These are phyloP conservation scores for Plasmodium knowlesi DNA, from an alignment of 169 alveolate genomes.

Conservation along the genomic window DNA sequence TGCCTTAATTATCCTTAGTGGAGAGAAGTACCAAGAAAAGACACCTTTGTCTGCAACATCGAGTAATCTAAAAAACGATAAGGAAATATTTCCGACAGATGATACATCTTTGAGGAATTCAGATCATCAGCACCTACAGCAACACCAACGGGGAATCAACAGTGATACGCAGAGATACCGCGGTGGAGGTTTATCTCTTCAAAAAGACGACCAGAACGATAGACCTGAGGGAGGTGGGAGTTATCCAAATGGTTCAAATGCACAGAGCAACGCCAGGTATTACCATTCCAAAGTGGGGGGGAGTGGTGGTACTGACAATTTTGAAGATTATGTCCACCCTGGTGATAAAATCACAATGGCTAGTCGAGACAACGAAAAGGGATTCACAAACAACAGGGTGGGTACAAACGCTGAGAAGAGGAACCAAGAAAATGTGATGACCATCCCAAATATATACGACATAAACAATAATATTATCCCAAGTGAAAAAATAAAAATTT, in stretches of 20 bases:
- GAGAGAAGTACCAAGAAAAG: conserved; percentile 42
- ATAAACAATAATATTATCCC: not conserved
- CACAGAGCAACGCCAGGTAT: not conserved
- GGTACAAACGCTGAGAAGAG: not conserved
- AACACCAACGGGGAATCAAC: not conserved
- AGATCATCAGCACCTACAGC: no score
- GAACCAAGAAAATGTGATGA: not conserved
- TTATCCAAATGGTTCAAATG: not conserved
- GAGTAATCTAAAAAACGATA: not conserved
- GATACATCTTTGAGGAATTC: not conserved
- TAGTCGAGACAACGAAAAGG: not conserved
- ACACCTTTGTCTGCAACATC: not conserved
- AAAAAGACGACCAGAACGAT: not conserved
- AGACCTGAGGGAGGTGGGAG: not conserved
- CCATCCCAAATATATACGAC: conserved; percentile 53
- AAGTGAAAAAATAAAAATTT: conserved; percentile 74
- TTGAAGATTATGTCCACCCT: not conserved
- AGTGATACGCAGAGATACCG: not conserved
- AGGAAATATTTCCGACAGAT: not conserved
- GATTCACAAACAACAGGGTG: not conserved
- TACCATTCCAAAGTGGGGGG: not conserved
- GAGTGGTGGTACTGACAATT: not conserved
- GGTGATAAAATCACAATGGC: not conserved
- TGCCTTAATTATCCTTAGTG: conserved; percentile 54
- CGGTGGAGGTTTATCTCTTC: not conserved